Conservation (phyloP, 768 basidiomycete genomes). For the Coprinopsis strossmayeri region DNA sequence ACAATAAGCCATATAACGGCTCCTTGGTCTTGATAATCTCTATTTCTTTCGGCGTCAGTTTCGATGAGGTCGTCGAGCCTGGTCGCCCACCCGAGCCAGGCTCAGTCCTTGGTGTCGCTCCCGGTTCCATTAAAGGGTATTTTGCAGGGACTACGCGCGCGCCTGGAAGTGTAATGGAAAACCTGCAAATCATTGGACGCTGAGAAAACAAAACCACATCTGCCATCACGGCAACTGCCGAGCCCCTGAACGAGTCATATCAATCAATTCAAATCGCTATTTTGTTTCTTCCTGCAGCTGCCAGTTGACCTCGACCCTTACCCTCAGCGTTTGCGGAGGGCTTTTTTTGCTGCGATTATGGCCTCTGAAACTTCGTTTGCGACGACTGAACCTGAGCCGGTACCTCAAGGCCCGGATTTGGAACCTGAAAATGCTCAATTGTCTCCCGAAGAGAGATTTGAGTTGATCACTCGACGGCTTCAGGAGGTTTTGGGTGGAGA, state of each 20-base stretch:
- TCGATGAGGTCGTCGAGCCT: no score
- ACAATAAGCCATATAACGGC: slow-evolving; percentile 69
- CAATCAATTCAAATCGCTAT: neutral
- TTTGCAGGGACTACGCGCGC: no score
- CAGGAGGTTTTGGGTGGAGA: slow-evolving; percentile 89
- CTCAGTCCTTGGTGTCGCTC: no score
- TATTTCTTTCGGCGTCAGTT: slow-evolving; percentile 2
- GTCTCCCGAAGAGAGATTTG: slow-evolving; percentile 49
- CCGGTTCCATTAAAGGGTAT: no score
- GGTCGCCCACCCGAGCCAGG: no score
- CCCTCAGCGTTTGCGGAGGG: no score
- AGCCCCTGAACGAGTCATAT: slow-evolving; percentile 4
- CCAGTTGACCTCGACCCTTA: neutral
- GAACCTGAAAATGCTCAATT: neutral
- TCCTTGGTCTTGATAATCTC: slow-evolving; percentile 28
- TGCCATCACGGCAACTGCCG: neutral
- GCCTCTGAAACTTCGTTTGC: slow-evolving; percentile 1
- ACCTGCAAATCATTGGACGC: neutral
- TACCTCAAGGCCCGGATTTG: neutral
- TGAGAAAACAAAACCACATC: no score
- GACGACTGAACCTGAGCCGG: neutral
- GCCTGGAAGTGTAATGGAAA: neutral
- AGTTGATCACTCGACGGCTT: slow-evolving; percentile 79
- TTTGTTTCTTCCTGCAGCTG: neutral
- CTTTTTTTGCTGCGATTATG: neutral